Percentiles rank a stretch among this genome's conserved stretches.
These are phyloP conservation scores for Raphanus raphanistrum DNA, from an alignment of 345 rosid species.

Conservation along the genomic window DNA sequence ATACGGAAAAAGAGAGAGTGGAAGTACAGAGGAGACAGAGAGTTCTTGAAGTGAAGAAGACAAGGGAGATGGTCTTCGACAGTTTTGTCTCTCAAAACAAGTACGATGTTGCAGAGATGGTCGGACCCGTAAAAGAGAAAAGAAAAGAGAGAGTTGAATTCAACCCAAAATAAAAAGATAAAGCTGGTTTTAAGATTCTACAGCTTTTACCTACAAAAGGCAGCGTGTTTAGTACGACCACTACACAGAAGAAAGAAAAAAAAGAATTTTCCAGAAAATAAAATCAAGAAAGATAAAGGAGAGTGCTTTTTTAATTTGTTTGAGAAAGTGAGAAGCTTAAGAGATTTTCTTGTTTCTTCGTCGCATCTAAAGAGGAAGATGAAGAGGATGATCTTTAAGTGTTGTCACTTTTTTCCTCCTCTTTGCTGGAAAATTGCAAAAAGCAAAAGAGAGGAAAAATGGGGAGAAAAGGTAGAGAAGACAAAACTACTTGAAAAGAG, in stretches of 20 bases:
- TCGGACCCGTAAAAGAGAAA: slow-evolving; percentile 20
- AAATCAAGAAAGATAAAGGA: background rate
- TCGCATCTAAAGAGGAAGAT: background rate
- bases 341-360: background rate
- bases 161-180: slow-evolving; percentile 13
- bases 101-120: slow-evolving; percentile 43
- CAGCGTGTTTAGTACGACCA: slow-evolving; percentile 41
- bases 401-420: slow-evolving; percentile 7
- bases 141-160: slow-evolving; percentile 8
- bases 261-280: slow-evolving; percentile 28
- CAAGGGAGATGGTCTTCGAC: slow-evolving; percentile 30
- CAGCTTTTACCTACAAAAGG: slow-evolving; percentile 30
- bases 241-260: slow-evolving; percentile 5
- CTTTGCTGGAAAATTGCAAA: slow-evolving; percentile 25
- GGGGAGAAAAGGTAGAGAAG: slow-evolving; percentile 10
- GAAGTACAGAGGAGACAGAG: slow-evolving; percentile 4
- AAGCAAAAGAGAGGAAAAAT: slow-evolving; percentile 13
- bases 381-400: background rate
- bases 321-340: background rate
- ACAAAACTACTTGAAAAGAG: slow-evolving; percentile 34
- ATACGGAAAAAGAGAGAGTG: slow-evolving; percentile 11
- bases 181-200: slow-evolving; percentile 23
- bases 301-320: slow-evolving; percentile 1
- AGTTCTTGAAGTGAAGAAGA: slow-evolving; percentile 25
- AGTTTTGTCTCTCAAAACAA: slow-evolving; percentile 26